phyloP scores from a whole-genome alignment of 495 filamentous ascomycete genomes.

The Haplographium delicatum region DNA sequence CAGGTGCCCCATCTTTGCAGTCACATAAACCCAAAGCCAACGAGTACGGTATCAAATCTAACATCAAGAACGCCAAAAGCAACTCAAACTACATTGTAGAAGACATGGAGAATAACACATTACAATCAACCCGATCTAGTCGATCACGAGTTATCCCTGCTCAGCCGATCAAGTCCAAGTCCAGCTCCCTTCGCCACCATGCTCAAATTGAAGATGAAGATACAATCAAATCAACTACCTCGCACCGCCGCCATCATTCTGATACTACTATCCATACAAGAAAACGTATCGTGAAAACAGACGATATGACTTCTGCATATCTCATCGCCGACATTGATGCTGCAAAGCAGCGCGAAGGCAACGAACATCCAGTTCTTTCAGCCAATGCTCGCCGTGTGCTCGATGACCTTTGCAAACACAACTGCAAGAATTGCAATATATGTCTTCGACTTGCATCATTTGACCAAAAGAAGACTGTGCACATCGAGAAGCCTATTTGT shows the following conservation, averaged over 20 bases:
- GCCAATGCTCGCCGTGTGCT: slow-evolving; percentile 19
- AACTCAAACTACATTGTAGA: too few relatives aligned
- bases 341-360: not conserved
- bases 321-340: slow-evolving; percentile 24
- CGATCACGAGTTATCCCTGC: too few relatives aligned
- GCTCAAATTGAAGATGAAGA: slow-evolving; percentile 1
- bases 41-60: too few relatives aligned
- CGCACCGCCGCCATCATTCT: slow-evolving; percentile 39
- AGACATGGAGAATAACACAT: too few relatives aligned
- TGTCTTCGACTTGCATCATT: slow-evolving; percentile 56
- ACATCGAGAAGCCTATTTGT: slow-evolving; percentile 61
- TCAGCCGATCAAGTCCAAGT: too few relatives aligned
- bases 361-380: slow-evolving; percentile 17
- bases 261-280: slow-evolving; percentile 29
- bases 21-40: too few relatives aligned
- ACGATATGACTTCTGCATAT: slow-evolving; percentile 8
- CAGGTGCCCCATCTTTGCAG: too few relatives aligned
- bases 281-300: not conserved
- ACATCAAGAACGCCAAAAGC: too few relatives aligned
- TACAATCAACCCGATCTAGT: too few relatives aligned
- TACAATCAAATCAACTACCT: slow-evolving; percentile 12
- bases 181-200: slow-evolving; percentile 22
- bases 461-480: slow-evolving; percentile 43
- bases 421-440: slow-evolving; percentile 66
- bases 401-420: slow-evolving; percentile 18